Evolutionary conservation across 345 rosid species (phyloP).

Genomic region (Acer campestre): DNA sequence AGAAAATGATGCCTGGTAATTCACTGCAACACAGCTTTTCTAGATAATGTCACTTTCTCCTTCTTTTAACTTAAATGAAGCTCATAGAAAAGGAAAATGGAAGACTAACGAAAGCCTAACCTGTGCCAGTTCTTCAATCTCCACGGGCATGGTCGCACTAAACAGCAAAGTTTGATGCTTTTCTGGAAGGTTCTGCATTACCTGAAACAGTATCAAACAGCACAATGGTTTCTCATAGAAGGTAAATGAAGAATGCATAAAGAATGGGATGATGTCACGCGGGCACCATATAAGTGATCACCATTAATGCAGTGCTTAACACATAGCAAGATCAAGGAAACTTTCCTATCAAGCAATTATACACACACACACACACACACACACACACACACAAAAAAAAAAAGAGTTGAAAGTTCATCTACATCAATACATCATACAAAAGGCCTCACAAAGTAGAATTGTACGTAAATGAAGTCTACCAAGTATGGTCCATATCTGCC

Average conservation of each 20-base stretch:
- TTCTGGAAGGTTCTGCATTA: slow-evolving; percentile 38
- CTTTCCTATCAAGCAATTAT: neutral
- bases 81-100: neutral
- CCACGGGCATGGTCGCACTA: slow-evolving; percentile 52
- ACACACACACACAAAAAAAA: neutral
- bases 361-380: too few species aligned
- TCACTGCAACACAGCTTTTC: neutral
- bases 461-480: neutral
- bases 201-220: slow-evolving; percentile 26
- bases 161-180: slow-evolving; percentile 47
- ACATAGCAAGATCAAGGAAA: neutral
- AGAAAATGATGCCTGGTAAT: neutral
- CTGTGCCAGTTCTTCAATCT: slow-evolving; percentile 46
- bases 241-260: neutral
- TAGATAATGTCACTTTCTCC: slow-evolving; percentile 2
- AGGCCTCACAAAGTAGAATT: neutral
- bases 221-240: slow-evolving; percentile 4
- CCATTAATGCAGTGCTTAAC: neutral
- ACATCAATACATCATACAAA: neutral
- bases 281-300: neutral
- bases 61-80: slow-evolving; percentile 3
- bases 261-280: slow-evolving; percentile 1
- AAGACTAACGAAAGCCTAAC: slow-evolving; percentile 17
- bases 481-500: neutral
- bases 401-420: neutral